A percentile compares a stretch with the other conserved stretches of the same genome.
Conservation (phyloP, 345 rosid genomes). For the Eucalyptus sp. region DNA sequence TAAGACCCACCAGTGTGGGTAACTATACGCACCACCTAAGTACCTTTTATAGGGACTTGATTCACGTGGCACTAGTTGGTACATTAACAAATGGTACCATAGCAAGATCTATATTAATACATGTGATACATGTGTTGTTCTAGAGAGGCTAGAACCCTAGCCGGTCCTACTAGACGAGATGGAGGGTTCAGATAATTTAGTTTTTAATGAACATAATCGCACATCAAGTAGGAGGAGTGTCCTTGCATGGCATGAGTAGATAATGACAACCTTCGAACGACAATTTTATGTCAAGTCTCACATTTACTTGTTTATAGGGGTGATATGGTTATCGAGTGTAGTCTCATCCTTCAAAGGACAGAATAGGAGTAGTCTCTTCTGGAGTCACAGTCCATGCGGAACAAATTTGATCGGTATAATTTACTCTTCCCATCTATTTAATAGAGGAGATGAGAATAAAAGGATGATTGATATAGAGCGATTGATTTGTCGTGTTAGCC, state of each 20-base stretch:
- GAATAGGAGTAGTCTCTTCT: not conserved
- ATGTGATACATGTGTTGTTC: not conserved
- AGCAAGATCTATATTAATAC: not conserved
- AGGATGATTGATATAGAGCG: not conserved
- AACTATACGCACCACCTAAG: not conserved
- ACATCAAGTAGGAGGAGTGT: not conserved
- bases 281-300: not conserved
- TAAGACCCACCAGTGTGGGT: not conserved
- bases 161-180: not conserved
- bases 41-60: not conserved
- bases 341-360: not conserved
- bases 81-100: not conserved
- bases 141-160: not conserved
- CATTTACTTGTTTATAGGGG: not conserved
- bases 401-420: not conserved
- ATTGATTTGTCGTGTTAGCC: not conserved
- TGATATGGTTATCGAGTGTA: not conserved
- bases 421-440: not conserved
- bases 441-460: not conserved
- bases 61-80: not conserved
- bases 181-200: not conserved
- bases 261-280: not conserved
- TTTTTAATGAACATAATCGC: not conserved
- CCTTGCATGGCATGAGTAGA: not conserved
- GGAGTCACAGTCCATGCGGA: fast-evolving